These are phyloP conservation scores for Fusarium scirpi DNA, from an alignment of 2,329 filamentous ascomycete species.

Conservation along the genomic window DNA sequence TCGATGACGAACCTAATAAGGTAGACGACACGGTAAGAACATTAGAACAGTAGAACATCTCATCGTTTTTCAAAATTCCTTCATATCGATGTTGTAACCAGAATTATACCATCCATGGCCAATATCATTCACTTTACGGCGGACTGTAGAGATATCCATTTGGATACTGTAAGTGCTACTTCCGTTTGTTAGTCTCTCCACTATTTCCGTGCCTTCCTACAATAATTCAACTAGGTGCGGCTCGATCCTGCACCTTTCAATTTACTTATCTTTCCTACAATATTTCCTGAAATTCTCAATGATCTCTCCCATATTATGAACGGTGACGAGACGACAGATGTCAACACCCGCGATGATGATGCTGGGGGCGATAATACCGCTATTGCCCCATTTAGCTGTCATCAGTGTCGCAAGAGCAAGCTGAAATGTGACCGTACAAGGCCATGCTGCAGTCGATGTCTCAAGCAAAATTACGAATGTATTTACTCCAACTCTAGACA, in stretches of 20 bases:
- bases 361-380: not conserved
- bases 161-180: not conserved
- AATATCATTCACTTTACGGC: not conserved
- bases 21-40: not conserved
- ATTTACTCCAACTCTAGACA: slow-evolving; percentile 15
- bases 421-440: slow-evolving; percentile 17
- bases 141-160: not conserved
- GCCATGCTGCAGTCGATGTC: slow-evolving; percentile 15
- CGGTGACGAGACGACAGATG: not conserved
- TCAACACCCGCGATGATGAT: accelerated
- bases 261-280: not conserved
- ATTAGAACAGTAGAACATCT: not conserved
- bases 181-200: not conserved
- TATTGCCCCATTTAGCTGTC: slow-evolving; percentile 8
- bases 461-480: slow-evolving; percentile 19
- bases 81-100: not conserved
- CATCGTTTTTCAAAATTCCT: not conserved
- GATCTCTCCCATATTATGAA: not conserved
- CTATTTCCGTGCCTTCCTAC: not conserved
- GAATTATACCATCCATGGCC: accelerated
- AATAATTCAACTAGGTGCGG: not conserved
- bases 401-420: slow-evolving; percentile 22
- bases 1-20: slow-evolving; percentile 10
- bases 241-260: not conserved
- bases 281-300: not conserved